phyloP scores from a whole-genome alignment of 495 filamentous ascomycete genomes.

The Penicillium arizonense region DNA sequence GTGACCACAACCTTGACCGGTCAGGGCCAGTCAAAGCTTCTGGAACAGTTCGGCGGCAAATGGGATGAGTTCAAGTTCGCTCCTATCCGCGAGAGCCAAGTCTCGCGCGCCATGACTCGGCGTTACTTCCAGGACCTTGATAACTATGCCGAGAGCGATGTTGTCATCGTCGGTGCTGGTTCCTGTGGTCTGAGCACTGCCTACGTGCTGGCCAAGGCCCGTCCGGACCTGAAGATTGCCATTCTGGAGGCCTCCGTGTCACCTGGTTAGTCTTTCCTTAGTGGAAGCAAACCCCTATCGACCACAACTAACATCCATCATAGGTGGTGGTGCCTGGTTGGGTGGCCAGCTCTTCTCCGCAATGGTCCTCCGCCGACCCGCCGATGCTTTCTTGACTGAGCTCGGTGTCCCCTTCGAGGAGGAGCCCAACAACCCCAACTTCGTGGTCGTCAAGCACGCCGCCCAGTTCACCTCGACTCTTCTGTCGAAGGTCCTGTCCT shows the following conservation, averaged over 20 bases:
- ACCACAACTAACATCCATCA: slow-evolving; percentile 6
- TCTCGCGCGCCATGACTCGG: slow-evolving; percentile 87
- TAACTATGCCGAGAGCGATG: slow-evolving; percentile 84
- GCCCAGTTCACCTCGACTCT: slow-evolving; percentile 87
- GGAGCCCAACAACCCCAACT: slow-evolving; percentile 77
- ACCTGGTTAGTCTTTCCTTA: slow-evolving; percentile 47
- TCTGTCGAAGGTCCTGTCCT: slow-evolving; percentile 71
- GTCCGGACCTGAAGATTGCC: slow-evolving; percentile 87
- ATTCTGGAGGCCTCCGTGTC: slow-evolving; percentile 86
- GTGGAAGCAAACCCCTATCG: neutral
- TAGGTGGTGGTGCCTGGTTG: slow-evolving; percentile 84
- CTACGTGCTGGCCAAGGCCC: slow-evolving; percentile 78
- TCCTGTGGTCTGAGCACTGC: slow-evolving; percentile 82
- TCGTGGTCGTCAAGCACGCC: slow-evolving; percentile 90
- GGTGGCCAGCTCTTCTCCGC: slow-evolving; percentile 89
- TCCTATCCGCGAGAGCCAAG: slow-evolving; percentile 84
- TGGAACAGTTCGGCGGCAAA: slow-evolving; percentile 62
- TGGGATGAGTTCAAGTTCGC: slow-evolving; percentile 80
- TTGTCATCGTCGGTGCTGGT: slow-evolving; percentile 87
- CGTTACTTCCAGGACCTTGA: slow-evolving; percentile 90
- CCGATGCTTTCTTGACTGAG: slow-evolving; percentile 76
- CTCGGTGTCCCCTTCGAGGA: slow-evolving; percentile 84
- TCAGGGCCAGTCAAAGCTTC: slow-evolving; percentile 47
- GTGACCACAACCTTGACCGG: slow-evolving; percentile 33
- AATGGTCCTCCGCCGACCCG: slow-evolving; percentile 92